Conservation (phyloP, 1,139 yeast species). For the Pneumocystis wakefieldiae region DNA sequence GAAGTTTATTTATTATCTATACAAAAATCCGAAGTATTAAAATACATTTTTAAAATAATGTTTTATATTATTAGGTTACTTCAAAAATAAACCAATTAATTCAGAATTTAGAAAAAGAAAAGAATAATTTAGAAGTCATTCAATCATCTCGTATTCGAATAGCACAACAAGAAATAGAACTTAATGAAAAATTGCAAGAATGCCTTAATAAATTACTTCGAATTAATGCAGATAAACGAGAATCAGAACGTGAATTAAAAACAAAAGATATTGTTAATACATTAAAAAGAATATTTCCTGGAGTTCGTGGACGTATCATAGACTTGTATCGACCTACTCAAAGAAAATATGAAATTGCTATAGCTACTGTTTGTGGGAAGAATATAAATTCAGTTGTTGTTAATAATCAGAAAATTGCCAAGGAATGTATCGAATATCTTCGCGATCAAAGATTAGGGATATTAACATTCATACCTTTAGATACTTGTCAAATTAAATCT, state of each 20-base stretch:
- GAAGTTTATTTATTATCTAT: constrained; percentile 17
- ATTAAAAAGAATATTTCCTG: constrained; percentile 58
- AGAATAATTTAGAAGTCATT: constrained; percentile 29
- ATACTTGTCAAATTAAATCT: constrained; percentile 51
- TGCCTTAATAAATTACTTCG: constrained; percentile 52
- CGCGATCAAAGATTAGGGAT: constrained; percentile 77
- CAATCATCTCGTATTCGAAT: constrained; percentile 34
- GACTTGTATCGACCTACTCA: constrained; percentile 73
- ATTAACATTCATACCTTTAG: constrained; percentile 80
- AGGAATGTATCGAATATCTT: constrained; percentile 65
- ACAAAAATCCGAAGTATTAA: not conserved
- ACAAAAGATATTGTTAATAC: constrained; percentile 57
- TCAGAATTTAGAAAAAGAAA: constrained; percentile 28
- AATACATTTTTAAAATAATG: constrained; percentile 18
- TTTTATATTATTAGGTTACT: constrained; percentile 19
- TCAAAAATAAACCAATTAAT: constrained; percentile 20
- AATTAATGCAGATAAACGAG: constrained; percentile 59
- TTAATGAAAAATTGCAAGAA: constrained; percentile 52
- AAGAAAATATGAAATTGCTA: constrained; percentile 58
- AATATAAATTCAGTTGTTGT: constrained; percentile 74
- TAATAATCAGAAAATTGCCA: constrained; percentile 59
- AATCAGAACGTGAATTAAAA: constrained; percentile 51
- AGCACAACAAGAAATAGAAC: constrained; percentile 35
- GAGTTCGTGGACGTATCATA: constrained; percentile 64
- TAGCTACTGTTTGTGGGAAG: constrained; percentile 65